Base-by-base conservation (phyloP, 768 basidiomycete genomes). In the Tricholomella constricta region DNA sequence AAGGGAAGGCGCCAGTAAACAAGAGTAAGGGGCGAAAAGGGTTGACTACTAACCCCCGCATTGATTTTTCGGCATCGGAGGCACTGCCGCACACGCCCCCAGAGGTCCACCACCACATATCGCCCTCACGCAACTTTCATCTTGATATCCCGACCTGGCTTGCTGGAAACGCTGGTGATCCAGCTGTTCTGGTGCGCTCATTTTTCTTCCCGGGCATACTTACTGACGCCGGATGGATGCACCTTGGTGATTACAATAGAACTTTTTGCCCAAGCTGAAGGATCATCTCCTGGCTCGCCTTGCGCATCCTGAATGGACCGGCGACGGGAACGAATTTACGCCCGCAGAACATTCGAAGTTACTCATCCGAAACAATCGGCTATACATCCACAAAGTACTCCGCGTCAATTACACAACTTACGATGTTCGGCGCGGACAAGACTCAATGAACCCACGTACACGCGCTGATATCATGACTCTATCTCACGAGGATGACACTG, bases 381-480 rank as follows among this genome's bases (percentile, higher is more conserved):
- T 70, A 19, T 75, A 62, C 38, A 37, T 8, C 10, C 69, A 72
- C 58, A 69, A 68, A 26, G 47, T 61, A 5, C 11, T 78, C 1
- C 65, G 68, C 0, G 40, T 78, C 40, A 75, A 75, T 55, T 77
- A 72, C 51, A 75, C 74, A 0, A 74, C 72, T 0, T 79, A 78
- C 54, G 72, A 79, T 58, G 52, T 77, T 19, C 66, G 69, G 2
- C 67, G 72, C 0, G 62, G 63, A 8, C 75, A 78, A 49, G 79
- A 82, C 53, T 58, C 63, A 0, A 56, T 82, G 44, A 78, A 79
- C 42, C 69, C 73, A 1, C 38, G 55, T 0, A 40, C 29, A 10
- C 70, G 75, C 11, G 38, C 64, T 2, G 63, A 80, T 27, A 49
- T 82, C 20, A 75, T 75, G 65, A 47, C 72, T 2, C 48, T 60